Conservation (phyloP, 257 asterid genomes). For the Solanum chilense region DNA sequence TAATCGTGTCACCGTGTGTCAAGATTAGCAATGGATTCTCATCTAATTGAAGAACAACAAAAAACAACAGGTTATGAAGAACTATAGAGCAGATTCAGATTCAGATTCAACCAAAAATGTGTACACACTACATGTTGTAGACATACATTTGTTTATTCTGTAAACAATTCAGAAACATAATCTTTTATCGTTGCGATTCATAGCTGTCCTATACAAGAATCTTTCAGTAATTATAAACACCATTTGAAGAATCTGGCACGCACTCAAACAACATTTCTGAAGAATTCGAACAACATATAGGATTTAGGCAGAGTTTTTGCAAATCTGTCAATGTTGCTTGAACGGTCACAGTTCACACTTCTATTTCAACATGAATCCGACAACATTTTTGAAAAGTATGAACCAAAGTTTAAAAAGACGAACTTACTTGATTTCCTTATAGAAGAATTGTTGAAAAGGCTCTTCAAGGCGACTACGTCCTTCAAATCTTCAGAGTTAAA, state of each 20-base stretch:
- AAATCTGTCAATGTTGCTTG: background rate
- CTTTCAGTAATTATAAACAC: background rate
- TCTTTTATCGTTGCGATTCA: background rate
- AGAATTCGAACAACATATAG: background rate
- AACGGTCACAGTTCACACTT: background rate
- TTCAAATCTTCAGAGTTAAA: constrained; percentile 37
- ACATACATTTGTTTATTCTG: background rate
- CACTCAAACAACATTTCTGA: background rate
- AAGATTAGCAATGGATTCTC: constrained; percentile 51
- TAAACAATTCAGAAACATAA: background rate
- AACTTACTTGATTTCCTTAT: constrained; percentile 41
- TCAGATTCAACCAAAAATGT: background rate
- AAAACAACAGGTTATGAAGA: background rate
- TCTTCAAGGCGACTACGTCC: constrained; percentile 29
- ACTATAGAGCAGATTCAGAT: background rate
- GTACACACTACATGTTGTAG: background rate
- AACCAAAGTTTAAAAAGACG: background rate
- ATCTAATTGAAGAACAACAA: constrained; percentile 17
- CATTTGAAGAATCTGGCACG: background rate
- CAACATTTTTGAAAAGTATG: background rate
- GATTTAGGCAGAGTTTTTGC: background rate
- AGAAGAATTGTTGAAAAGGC: constrained; percentile 29
- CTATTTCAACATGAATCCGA: background rate
- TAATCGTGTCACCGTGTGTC: constrained; percentile 51
- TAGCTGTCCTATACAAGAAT: background rate